Conservation (phyloP, 495 filamentous ascomycete genomes). For the Achaetomiella virescens region DNA sequence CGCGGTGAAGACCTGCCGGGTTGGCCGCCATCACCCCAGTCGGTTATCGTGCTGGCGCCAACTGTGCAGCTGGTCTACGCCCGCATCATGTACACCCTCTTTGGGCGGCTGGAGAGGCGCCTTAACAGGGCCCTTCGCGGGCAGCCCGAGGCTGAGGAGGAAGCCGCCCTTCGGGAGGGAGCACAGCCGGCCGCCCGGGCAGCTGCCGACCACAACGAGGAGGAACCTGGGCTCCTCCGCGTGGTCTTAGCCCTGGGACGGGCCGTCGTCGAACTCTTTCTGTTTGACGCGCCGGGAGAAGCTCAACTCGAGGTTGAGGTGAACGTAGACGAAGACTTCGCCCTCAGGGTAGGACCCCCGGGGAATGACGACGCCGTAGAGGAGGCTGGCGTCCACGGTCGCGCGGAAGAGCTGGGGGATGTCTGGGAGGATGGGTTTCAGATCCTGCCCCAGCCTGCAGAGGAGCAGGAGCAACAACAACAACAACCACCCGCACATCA, state of each 20-base stretch:
- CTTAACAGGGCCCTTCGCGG: constrained; percentile 44
- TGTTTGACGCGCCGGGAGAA: constrained; percentile 20
- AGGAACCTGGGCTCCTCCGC: constrained; percentile 9
- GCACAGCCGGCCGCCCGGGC: background rate
- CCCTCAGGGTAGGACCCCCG: constrained; percentile 38
- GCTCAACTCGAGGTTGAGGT: constrained; percentile 23
- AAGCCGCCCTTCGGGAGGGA: background rate
- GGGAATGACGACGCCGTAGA: constrained; percentile 31
- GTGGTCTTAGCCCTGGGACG: constrained; percentile 13
- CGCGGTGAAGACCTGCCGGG: constrained; percentile 20
- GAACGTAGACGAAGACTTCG: constrained; percentile 40
- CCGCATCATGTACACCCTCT: constrained; percentile 57
- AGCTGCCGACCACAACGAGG: background rate
- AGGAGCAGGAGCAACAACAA: background rate
- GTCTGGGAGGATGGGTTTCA: constrained; percentile 28
- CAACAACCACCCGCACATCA: background rate
- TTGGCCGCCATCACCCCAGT: constrained; percentile 73
- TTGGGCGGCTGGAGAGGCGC: constrained; percentile 54
- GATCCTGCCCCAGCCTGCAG: constrained; percentile 16
- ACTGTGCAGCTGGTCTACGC: constrained; percentile 62
- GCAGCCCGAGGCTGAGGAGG: constrained; percentile 16
- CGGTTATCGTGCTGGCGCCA: constrained; percentile 63
- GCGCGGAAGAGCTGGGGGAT: constrained; percentile 32
- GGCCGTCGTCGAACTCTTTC: constrained; percentile 6
- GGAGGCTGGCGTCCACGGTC: constrained; percentile 31